A percentile compares a stretch with the other conserved stretches of the same genome.
These are phyloP conservation scores for Gardenia jasminoides DNA, from an alignment of 257 asterid species.

Conservation along the genomic window DNA sequence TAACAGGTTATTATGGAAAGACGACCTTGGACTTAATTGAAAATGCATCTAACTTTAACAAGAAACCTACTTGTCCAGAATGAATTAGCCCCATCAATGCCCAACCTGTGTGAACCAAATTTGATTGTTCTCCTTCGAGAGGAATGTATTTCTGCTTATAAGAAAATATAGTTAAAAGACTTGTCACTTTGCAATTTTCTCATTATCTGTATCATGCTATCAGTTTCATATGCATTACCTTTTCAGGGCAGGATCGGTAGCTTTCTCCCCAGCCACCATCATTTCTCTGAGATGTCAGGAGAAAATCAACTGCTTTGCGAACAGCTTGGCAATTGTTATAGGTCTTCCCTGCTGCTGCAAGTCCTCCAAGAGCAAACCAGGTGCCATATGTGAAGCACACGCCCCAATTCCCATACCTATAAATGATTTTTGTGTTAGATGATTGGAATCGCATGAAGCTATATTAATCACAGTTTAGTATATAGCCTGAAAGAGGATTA, in stretches of 20 bases:
- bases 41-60: not conserved
- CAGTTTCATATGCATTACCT: conserved; percentile 36
- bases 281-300: conserved; percentile 51
- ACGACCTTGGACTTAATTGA: no score
- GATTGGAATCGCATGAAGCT: not conserved
- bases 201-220: not conserved
- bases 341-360: conserved; percentile 26
- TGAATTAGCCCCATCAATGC: conserved; percentile 81
- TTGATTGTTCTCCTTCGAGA: conserved; percentile 63
- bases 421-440: not conserved
- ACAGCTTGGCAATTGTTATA: conserved; percentile 43
- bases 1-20: not conserved
- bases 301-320: conserved; percentile 57
- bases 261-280: conserved; percentile 99
- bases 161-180: not conserved
- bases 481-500: not conserved
- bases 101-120: conserved; percentile 92
- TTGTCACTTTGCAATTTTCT: not conserved
- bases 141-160: conserved; percentile 56
- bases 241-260: conserved; percentile 77
- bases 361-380: conserved; percentile 36
- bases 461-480: not conserved
- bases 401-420: conserved; percentile 34
- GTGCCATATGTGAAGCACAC: conserved; percentile 35
- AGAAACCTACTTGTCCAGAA: conserved; percentile 62